Evolutionary conservation across 106 monocot genomes (phyloP).

Genomic region (Ottelia alismoides): DNA sequence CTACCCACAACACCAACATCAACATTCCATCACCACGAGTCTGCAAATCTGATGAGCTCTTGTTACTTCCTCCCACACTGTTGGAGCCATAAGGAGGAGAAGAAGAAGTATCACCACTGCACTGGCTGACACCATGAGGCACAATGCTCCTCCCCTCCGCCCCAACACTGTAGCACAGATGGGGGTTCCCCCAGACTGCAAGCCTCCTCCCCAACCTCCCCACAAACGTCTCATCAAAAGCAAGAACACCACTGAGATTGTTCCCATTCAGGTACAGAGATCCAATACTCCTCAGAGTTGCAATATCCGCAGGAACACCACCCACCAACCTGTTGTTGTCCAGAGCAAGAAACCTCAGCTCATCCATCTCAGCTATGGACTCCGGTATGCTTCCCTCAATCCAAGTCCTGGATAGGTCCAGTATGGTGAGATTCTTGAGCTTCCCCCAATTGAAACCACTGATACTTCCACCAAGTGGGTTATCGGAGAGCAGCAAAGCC

Average conservation of each 20-base stretch:
- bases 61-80: no score
- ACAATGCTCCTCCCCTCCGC: not conserved
- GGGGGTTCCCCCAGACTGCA: conserved; percentile 67
- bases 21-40: no score
- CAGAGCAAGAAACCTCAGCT: conserved; percentile 52
- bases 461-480: conserved; percentile 40
- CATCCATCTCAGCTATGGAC: conserved; percentile 28
- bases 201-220: conserved; percentile 67
- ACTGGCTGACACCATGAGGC: no score
- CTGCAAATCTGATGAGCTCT: no score
- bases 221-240: conserved; percentile 46
- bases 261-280: conserved; percentile 57
- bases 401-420: conserved; percentile 46
- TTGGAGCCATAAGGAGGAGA: no score
- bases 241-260: conserved; percentile 47
- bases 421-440: conserved; percentile 33
- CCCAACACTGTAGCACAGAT: conserved; percentile 46
- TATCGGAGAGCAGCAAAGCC: conserved; percentile 61
- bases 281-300: conserved; percentile 25
- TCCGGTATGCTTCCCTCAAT: conserved; percentile 46
- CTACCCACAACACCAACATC: no score
- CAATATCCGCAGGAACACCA: conserved; percentile 26
- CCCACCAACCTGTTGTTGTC: conserved; percentile 51
- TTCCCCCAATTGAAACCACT: conserved; percentile 22
- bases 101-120: no score